phyloP scores from a whole-genome alignment of 2,329 filamentous ascomycete genomes.

The Botrytis cinerea region DNA sequence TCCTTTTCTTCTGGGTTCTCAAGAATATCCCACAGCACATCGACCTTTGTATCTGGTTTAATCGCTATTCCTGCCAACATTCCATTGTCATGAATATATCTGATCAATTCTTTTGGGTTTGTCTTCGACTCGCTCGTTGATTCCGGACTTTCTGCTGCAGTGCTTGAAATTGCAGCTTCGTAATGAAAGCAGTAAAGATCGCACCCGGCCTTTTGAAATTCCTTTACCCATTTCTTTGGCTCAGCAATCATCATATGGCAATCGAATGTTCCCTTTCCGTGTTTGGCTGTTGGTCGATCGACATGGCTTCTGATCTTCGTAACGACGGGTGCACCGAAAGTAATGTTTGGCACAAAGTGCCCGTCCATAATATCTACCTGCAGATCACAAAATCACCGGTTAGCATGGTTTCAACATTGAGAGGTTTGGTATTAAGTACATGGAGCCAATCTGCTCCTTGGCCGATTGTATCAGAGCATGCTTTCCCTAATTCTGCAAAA shows the following conservation, averaged over 20 bases:
- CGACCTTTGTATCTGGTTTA: slow-evolving; percentile 87
- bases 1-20: slow-evolving; percentile 73
- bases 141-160: slow-evolving; percentile 78
- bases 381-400: not conserved
- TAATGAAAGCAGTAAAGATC: slow-evolving; percentile 99
- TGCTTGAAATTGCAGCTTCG: slow-evolving; percentile 84
- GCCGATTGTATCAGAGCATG: slow-evolving; percentile 82
- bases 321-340: slow-evolving; percentile 92
- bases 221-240: slow-evolving; percentile 98
- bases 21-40: slow-evolving; percentile 89
- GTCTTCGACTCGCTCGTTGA: slow-evolving; percentile 70
- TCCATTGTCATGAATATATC: slow-evolving; percentile 84
- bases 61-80: slow-evolving; percentile 93
- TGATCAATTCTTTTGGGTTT: slow-evolving; percentile 79
- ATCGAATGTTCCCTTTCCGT: slow-evolving; percentile 91
- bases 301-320: slow-evolving; percentile 90
- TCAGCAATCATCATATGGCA: slow-evolving; percentile 99
- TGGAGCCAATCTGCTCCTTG: slow-evolving; percentile 75
- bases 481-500: slow-evolving; percentile 84
- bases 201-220: slow-evolving; percentile 91
- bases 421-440: slow-evolving; percentile 2
- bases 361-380: slow-evolving; percentile 94
- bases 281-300: slow-evolving; percentile 65
- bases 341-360: slow-evolving; percentile 98
- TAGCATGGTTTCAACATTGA: not conserved